Conservation (phyloP, 2,329 filamentous ascomycete genomes). For the Cladophialophora bantiana region DNA sequence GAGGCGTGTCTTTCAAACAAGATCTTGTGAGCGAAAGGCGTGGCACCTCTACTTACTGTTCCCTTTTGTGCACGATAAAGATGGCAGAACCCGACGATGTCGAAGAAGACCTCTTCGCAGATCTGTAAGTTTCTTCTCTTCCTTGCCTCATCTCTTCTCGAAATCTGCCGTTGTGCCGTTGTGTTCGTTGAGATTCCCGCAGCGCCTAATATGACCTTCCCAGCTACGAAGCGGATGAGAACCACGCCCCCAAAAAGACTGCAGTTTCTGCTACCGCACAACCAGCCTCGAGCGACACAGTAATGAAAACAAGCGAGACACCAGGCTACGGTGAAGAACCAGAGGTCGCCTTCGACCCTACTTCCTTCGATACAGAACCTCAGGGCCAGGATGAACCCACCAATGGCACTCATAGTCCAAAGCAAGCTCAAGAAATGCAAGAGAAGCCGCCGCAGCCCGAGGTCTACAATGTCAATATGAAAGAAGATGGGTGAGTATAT, state of each 20-base stretch:
- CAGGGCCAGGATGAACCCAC: conserved; percentile 41
- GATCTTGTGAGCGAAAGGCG: conserved; percentile 9
- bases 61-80: conserved; percentile 12
- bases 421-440: conserved; percentile 48
- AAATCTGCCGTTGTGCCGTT: not conserved
- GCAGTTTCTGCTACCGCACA: conserved; percentile 41
- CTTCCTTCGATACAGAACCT: conserved; percentile 42
- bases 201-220: conserved; percentile 16
- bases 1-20: not conserved
- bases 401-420: conserved; percentile 45
- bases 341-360: conserved; percentile 43
- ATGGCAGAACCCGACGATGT: conserved; percentile 67
- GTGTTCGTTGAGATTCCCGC: conserved; percentile 20
- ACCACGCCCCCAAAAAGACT: conserved; percentile 45
- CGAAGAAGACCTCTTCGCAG: conserved; percentile 94
- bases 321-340: conserved; percentile 42
- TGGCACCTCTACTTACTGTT: not conserved
- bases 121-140: conserved; percentile 71
- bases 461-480: conserved; percentile 71
- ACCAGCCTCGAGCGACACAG: conserved; percentile 44
- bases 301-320: conserved; percentile 43
- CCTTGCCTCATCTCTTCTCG: conserved; percentile 17
- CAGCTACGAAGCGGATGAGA: conserved; percentile 74
- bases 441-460: conserved; percentile 25
- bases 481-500: conserved; percentile 87